Conservation (phyloP, 75 land plant genomes). For the Cupressus sempervirens region DNA sequence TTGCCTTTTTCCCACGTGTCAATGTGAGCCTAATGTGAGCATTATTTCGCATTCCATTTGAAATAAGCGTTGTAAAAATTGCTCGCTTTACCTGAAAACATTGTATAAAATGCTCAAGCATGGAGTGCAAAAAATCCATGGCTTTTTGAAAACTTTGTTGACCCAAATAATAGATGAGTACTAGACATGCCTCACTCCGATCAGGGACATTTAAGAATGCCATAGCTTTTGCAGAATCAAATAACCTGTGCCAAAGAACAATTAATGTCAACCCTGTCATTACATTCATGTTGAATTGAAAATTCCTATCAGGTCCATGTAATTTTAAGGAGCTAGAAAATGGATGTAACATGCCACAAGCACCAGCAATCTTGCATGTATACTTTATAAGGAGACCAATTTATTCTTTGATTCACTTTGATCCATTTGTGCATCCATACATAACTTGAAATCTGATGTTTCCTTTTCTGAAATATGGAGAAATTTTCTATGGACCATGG, state of each 20-base stretch:
- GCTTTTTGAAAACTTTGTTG: not conserved
- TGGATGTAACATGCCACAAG: not conserved
- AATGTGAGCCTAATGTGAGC: slow-evolving; percentile 84
- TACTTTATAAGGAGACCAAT: not conserved
- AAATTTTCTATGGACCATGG: not conserved
- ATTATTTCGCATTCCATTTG: slow-evolving; percentile 89
- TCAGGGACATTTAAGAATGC: slow-evolving; percentile 87
- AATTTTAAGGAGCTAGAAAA: not conserved
- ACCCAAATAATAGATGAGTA: not conserved
- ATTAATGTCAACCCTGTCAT: not conserved
- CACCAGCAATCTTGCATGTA: not conserved
- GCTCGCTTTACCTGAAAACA: slow-evolving; percentile 69
- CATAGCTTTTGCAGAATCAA: slow-evolving; percentile 94
- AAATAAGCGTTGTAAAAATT: slow-evolving; percentile 76
- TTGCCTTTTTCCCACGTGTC: slow-evolving; percentile 93
- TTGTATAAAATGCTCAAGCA: not conserved
- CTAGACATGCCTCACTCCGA: slow-evolving; percentile 59
- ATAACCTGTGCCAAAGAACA: slow-evolving; percentile 50
- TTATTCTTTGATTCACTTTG: not conserved
- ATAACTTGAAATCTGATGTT: not conserved
- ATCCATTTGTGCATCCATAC: no score
- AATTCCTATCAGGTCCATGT: not conserved
- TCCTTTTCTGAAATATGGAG: not conserved
- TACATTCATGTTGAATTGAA: not conserved
- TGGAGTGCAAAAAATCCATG: not conserved